Evolutionary conservation across 176 grass and related monocot species (phyloP), one percentile per base, ranked within the genome.

Genomic region (Chloris gayana): DNA sequence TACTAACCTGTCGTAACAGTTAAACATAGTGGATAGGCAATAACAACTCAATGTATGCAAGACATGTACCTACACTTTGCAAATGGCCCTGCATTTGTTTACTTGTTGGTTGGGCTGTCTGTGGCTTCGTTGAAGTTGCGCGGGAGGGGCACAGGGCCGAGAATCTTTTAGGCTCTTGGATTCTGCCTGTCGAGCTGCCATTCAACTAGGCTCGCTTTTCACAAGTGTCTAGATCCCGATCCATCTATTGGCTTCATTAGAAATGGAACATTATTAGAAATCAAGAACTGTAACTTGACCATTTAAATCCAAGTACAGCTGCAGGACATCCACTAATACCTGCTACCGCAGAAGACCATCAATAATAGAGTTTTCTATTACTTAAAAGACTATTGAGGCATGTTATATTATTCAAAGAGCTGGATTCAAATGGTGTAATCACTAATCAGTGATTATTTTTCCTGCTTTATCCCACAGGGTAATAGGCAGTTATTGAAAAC

Each of bases 111-210:
- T 77, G 65, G 65, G 15, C n/a, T 37, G 59, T 32, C 4, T 18
- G 24, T 25, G 9, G 56, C 56, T 85, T 78, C 56, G 24, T 5
- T 1, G 74, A 85, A 85, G 26, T 54, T 71, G 46, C 56, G 0
- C 9, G n/a, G 13, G 8, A 68, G 63, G 72, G 49, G 27, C 26
- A 49, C 53, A 27, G 26, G 0, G 51, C 50, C 14, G 26, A n/a
- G 31, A 64, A 70, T 77, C 51, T 77, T 76, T 77, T 77, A 35
- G 53, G 32, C 27, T 14, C 49, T 80, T 74, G 69, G 84, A 86
- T 86, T 74, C 69, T 74, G 60, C 37, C 27, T 79, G 70, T 46
- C 49, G 30, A 74, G 37, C 70, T 29, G 47, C 27, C 62, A 64
- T 80, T 86, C 53, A 74, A 74, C 60, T 59, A 9, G 70, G 61